Percentiles rank a stretch among this genome's conserved stretches.
Evolutionary conservation across 129 eudicot species (phyloP).

Genomic region (Glebionis coronaria): DNA sequence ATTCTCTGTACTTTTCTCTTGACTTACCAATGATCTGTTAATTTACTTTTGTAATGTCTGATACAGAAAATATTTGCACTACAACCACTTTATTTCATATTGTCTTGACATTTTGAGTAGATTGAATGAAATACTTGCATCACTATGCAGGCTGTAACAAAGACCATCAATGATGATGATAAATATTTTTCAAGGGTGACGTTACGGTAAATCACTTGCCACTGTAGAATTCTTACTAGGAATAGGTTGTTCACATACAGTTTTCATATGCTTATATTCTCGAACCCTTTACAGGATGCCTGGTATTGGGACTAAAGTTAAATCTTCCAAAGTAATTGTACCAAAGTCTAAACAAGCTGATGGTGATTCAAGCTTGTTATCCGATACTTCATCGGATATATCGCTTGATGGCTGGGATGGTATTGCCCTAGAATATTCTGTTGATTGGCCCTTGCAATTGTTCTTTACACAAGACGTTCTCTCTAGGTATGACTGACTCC

Average conservation of each 20-base stretch:
- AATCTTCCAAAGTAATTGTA: slow-evolving; percentile 59
- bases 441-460: slow-evolving; percentile 95
- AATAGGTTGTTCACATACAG: neutral
- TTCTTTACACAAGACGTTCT: slow-evolving; percentile 94
- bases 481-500: slow-evolving; percentile 56
- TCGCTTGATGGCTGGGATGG: slow-evolving; percentile 99
- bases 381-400: slow-evolving; percentile 58
- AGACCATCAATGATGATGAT: slow-evolving; percentile 92
- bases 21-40: too few relatives aligned
- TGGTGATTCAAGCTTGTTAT: slow-evolving; percentile 49
- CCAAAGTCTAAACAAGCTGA: slow-evolving; percentile 61
- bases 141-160: slow-evolving; percentile 78
- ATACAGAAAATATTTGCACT: too few relatives aligned
- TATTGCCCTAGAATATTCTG: slow-evolving; percentile 84
- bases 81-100: slow-evolving; percentile 4
- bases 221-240: slow-evolving; percentile 1
- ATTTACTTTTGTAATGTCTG: too few relatives aligned
- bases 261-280: neutral
- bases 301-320: slow-evolving; percentile 51
- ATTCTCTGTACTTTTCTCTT: too few relatives aligned
- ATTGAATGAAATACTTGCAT: slow-evolving; percentile 18
- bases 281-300: slow-evolving; percentile 61
- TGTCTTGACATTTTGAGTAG: slow-evolving; percentile 4
- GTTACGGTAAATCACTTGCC: slow-evolving; percentile 49
- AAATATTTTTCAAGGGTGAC: slow-evolving; percentile 86